Conservation (phyloP, 495 filamentous ascomycete genomes). For the Penicillium robsamsonii region DNA sequence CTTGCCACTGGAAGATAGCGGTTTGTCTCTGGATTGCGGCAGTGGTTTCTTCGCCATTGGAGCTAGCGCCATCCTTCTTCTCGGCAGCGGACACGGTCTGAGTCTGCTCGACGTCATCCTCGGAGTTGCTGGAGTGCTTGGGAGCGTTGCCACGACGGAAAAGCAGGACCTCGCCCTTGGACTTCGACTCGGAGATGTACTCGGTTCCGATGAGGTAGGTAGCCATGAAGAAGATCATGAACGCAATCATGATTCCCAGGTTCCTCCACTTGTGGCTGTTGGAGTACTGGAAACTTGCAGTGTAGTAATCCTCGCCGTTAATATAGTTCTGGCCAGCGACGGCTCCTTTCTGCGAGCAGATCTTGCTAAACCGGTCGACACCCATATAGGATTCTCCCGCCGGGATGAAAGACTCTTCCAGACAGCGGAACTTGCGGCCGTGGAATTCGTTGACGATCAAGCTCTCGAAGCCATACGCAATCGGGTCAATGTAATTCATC, state of each 20-base stretch:
- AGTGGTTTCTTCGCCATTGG: constrained; percentile 27
- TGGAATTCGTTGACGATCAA: constrained; percentile 62
- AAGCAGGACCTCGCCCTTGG: constrained; percentile 53
- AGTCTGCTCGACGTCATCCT: constrained; percentile 33
- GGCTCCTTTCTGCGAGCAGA: constrained; percentile 58
- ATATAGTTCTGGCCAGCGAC: constrained; percentile 46
- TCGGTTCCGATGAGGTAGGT: constrained; percentile 47
- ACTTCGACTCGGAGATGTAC: constrained; percentile 48
- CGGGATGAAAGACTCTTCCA: constrained; percentile 34
- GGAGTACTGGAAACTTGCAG: constrained; percentile 54
- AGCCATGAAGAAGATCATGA: constrained; percentile 60
- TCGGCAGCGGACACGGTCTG: constrained; percentile 31
- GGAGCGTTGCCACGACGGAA: constrained; percentile 48
- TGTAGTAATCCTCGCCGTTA: constrained; percentile 51
- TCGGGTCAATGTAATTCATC: constrained; percentile 53
- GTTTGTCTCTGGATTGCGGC: constrained; percentile 54
- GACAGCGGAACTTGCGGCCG: constrained; percentile 52
- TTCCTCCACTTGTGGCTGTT: constrained; percentile 67
- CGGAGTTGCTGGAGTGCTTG: constrained; percentile 15
- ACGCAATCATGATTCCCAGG: constrained; percentile 64
- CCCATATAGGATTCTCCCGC: constrained; percentile 31
- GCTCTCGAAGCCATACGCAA: constrained; percentile 51
- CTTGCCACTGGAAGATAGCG: constrained; percentile 79
- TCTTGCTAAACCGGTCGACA: constrained; percentile 22
- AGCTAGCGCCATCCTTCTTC: constrained; percentile 47